phyloP scores from a whole-genome alignment of 495 filamentous ascomycete species.

The Pyronema omphalodes region DNA sequence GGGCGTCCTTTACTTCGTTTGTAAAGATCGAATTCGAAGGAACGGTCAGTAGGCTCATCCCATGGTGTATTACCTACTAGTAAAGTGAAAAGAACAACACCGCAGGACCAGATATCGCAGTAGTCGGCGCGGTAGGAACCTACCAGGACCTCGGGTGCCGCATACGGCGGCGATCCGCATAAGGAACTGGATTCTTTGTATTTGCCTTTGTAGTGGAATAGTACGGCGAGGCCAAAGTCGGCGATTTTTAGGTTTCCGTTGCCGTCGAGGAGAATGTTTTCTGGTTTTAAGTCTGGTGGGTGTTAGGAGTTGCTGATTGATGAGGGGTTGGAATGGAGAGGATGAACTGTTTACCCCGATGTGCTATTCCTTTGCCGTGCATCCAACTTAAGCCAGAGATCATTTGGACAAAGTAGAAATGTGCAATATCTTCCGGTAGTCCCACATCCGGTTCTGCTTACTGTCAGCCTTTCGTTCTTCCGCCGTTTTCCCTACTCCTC shows the following conservation, averaged over 20 bases:
- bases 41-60: constrained; percentile 71
- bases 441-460: constrained; percentile 67
- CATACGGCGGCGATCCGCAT: constrained; percentile 93
- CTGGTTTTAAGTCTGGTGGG: constrained; percentile 58
- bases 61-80: constrained; percentile 93
- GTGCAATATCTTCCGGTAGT: constrained; percentile 77
- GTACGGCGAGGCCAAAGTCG: constrained; percentile 88
- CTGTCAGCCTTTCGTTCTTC: neutral
- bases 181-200: constrained; percentile 66
- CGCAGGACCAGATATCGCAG: constrained; percentile 92
- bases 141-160: constrained; percentile 65
- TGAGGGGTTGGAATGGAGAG: neutral
- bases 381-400: constrained; percentile 82
- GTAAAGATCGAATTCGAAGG: constrained; percentile 75
- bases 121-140: constrained; percentile 57
- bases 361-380: constrained; percentile 78
- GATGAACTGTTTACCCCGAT: constrained; percentile 31
- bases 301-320: neutral
- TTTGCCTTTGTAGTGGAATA: constrained; percentile 73
- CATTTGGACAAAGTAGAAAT: constrained; percentile 89
- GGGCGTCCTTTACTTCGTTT: constrained; percentile 58
- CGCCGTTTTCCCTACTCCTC: too few species aligned
- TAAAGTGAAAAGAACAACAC: constrained; percentile 88
- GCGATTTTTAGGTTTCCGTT: constrained; percentile 86
- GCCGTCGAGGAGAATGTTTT: constrained; percentile 68